These are phyloP conservation scores for Didymella glomerata DNA, from an alignment of 2,329 filamentous ascomycete species.

Conservation along the genomic window DNA sequence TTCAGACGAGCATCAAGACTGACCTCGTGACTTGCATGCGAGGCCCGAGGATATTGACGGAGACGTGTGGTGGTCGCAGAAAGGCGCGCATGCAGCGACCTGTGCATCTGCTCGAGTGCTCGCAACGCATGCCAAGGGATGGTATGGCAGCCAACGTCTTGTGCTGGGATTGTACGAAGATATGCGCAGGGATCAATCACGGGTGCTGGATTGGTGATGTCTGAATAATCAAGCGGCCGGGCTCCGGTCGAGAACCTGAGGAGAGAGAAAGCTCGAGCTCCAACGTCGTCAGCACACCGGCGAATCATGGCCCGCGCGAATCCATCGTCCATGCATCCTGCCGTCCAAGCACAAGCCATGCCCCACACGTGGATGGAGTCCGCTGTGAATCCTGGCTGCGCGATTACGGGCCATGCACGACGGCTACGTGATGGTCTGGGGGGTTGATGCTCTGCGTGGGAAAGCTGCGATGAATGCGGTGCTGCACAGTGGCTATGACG, in stretches of 20 bases:
- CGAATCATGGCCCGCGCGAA: conserved; percentile 4
- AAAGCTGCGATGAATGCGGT: background rate
- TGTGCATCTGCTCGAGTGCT: background rate
- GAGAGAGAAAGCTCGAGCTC: conserved; percentile 9
- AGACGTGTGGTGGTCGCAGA: background rate
- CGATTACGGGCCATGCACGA: background rate
- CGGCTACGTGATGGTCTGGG: background rate
- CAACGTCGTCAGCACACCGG: background rate
- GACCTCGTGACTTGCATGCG: background rate
- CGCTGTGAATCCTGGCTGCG: conserved; percentile 5
- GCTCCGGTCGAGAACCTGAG: conserved; percentile 20
- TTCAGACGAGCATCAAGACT: background rate
- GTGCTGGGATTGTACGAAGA: conserved; percentile 6
- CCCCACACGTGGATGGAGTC: conserved; percentile 13
- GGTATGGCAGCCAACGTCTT: background rate
- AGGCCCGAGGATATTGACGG: conserved; percentile 1
- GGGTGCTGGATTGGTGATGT: conserved; percentile 42
- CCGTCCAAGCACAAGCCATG: conserved; percentile 13
- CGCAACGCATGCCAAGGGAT: too few relatives aligned
- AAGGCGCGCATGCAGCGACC: background rate
- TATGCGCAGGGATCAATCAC: background rate
- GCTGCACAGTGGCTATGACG: conserved; percentile 3
- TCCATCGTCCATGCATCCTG: conserved; percentile 12
- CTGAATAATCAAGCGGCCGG: conserved; percentile 39
- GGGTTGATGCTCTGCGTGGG: background rate